A percentile compares a stretch with the other conserved stretches of the same genome.
Conservation (phyloP, 257 asterid species). For the Fraxinus quadrangulata region DNA sequence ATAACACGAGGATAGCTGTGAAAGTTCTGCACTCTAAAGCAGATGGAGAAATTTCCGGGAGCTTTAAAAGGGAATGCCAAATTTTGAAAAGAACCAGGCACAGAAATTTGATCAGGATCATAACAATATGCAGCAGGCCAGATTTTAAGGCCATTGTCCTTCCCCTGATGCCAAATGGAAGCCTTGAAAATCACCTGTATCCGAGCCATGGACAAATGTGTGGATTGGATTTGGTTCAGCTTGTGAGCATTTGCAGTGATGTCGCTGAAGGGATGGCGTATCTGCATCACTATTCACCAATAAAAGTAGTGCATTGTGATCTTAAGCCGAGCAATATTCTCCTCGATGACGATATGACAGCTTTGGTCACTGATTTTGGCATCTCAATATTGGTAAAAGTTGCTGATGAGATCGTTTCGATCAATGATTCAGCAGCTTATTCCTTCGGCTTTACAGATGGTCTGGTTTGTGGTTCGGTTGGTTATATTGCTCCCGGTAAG, state of each 20-base stretch:
- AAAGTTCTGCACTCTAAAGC: conserved; percentile 53
- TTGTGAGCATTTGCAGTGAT: conserved; percentile 67
- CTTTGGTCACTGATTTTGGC: conserved; percentile 79
- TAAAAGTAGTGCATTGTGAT: conserved; percentile 77
- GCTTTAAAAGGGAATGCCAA: conserved; percentile 81
- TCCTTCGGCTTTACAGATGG: conserved; percentile 70
- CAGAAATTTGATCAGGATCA: conserved; percentile 68
- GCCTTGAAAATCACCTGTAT: conserved; percentile 70
- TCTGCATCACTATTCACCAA: conserved; percentile 72
- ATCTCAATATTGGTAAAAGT: conserved; percentile 60
- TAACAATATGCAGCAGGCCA: conserved; percentile 69
- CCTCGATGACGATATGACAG: conserved; percentile 67
- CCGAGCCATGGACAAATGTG: conserved; percentile 36
- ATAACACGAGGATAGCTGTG: conserved; percentile 62
- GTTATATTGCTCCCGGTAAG: conserved; percentile 89
- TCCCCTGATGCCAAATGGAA: conserved; percentile 77
- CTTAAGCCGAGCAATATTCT: conserved; percentile 87
- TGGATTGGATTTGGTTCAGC: conserved; percentile 44
- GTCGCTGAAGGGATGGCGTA: conserved; percentile 82
- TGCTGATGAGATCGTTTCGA: conserved; percentile 28
- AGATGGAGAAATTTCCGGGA: conserved; percentile 37
- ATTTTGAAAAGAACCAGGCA: conserved; percentile 70
- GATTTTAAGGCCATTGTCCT: conserved; percentile 86
- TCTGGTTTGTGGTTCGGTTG: conserved; percentile 72
- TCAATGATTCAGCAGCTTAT: conserved; percentile 39